phyloP scores from a whole-genome alignment of 768 basidiomycete genomes.

The Termitomyces sp. region DNA sequence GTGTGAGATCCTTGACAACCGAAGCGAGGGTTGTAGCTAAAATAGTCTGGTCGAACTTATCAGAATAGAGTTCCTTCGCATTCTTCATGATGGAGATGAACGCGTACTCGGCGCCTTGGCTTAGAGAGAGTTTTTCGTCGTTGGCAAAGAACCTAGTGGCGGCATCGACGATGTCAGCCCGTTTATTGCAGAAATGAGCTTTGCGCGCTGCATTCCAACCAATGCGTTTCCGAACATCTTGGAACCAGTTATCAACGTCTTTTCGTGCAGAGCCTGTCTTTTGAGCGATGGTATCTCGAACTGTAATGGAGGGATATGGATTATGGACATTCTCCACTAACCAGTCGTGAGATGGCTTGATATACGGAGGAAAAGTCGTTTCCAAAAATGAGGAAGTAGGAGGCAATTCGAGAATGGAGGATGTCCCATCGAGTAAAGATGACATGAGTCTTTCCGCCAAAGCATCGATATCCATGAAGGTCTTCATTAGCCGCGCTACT shows the following conservation, averaged over 20 bases:
- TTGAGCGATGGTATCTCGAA: constrained; percentile 25
- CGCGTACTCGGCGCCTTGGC: constrained; percentile 16
- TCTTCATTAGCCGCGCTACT: background rate
- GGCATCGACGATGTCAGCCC: constrained; percentile 33
- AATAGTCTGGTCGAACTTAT: constrained; percentile 22
- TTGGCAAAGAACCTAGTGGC: constrained; percentile 30
- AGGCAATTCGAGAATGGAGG: background rate
- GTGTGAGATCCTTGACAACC: constrained; percentile 25
- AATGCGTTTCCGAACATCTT: constrained; percentile 45
- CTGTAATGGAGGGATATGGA: constrained; percentile 42
- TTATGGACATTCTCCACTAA: constrained; percentile 42
- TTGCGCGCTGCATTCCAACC: constrained; percentile 47
- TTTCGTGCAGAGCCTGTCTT: constrained; percentile 18
- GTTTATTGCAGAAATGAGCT: constrained; percentile 27
- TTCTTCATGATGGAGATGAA: constrained; percentile 20
- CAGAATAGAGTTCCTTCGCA: constrained; percentile 18
- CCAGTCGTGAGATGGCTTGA: constrained; percentile 35
- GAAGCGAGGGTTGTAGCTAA: constrained; percentile 25
- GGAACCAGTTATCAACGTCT: constrained; percentile 47
- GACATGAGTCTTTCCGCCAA: constrained; percentile 6
- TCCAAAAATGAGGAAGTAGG: background rate
- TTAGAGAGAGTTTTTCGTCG: constrained; percentile 18
- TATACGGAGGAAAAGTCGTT: constrained; percentile 9
- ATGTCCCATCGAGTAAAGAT: constrained; percentile 2
- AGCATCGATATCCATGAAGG: constrained; percentile 9